Percentiles rank a stretch among this genome's conserved stretches.
phyloP scores from a whole-genome alignment of 139 green algal species.

The Tetraselmis striata region DNA sequence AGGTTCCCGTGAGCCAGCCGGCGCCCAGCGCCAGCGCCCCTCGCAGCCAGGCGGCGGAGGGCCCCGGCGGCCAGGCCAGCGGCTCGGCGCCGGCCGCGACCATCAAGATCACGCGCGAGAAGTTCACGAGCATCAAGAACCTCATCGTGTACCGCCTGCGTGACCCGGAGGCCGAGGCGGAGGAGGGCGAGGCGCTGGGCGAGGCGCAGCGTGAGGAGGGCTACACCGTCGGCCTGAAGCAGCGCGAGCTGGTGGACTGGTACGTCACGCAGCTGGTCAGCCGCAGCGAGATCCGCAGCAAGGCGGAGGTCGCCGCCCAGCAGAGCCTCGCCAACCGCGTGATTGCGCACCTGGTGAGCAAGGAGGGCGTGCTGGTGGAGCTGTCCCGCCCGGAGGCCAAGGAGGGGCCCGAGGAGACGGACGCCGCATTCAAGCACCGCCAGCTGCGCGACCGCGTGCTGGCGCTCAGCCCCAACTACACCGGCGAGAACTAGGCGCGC shows the following conservation, averaged over 20 bases:
- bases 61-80: background rate
- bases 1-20: background rate
- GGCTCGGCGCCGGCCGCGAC: too few relatives aligned
- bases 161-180: constrained; percentile 3
- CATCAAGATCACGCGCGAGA: background rate
- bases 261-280: constrained; percentile 67
- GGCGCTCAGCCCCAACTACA: constrained; percentile 72
- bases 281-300: constrained; percentile 28
- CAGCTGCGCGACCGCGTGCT: constrained; percentile 61
- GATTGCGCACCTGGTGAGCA: constrained; percentile 65
- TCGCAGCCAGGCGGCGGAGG: background rate
- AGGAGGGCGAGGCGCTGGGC: constrained; percentile 29
- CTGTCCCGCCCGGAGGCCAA: constrained; percentile 13
- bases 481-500: too few relatives aligned
- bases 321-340: constrained; percentile 50
- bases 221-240: constrained; percentile 34
- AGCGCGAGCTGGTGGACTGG: constrained; percentile 76
- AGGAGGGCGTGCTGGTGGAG: constrained; percentile 61
- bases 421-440: constrained; percentile 41
- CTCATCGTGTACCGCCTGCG: background rate
- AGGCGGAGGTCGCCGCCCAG: constrained; percentile 32
- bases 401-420: constrained; percentile 41
- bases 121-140: background rate
- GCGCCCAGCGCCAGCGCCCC: background rate
- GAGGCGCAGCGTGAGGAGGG: constrained; percentile 17